These are phyloP conservation scores for Funneliformis caledonium DNA, from an alignment of 371 early-diverging fungal genomes.

Conservation along the genomic window DNA sequence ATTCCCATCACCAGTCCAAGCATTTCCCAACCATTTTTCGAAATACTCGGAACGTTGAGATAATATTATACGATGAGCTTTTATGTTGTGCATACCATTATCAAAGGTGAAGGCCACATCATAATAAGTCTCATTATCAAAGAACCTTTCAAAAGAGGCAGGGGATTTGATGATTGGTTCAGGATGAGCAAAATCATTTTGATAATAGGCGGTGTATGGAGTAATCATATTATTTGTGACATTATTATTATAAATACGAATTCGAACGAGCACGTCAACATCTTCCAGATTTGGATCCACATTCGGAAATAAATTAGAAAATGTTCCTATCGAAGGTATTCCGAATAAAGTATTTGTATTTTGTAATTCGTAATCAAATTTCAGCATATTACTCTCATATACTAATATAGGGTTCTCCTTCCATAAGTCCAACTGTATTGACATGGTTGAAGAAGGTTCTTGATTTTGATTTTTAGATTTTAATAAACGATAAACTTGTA, in stretches of 20 bases:
- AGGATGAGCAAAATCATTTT: too few species aligned
- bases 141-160: conserved; percentile 16
- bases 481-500: conserved; percentile 8
- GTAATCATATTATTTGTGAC: neutral
- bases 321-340: neutral
- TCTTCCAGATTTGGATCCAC: neutral
- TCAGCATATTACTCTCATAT: neutral
- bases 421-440: neutral
- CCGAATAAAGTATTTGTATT: neutral
- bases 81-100: conserved; percentile 2
- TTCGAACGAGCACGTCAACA: conserved; percentile 1
- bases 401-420: neutral
- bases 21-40: conserved; percentile 19
- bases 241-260: conserved; percentile 21
- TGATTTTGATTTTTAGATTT: neutral
- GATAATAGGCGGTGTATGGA: neutral
- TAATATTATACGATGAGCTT: conserved; percentile 34
- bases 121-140: conserved; percentile 17
- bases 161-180: neutral
- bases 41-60: conserved; percentile 22
- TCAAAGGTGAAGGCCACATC: conserved; percentile 28
- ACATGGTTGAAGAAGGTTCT: neutral
- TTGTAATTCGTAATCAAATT: conserved; percentile 18
- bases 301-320: conserved; percentile 1
- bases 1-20: neutral